Percentiles rank a stretch among this genome's conserved stretches.
phyloP scores from a whole-genome alignment of 805 yeast genomes.

The Yamadazyma scolyti region DNA sequence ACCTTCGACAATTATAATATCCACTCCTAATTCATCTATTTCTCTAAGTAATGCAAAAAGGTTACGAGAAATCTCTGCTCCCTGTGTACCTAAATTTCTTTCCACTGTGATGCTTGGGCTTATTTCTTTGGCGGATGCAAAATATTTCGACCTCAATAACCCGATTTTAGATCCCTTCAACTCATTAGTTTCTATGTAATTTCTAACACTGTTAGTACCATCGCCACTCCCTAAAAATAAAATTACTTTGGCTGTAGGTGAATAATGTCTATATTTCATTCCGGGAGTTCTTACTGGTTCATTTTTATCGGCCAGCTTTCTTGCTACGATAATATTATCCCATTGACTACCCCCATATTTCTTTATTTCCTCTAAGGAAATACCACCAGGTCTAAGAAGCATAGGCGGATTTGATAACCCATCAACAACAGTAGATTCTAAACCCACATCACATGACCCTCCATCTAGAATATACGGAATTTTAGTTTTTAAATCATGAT shows the following conservation, averaged over 20 bases:
- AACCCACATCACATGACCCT: constrained; percentile 83
- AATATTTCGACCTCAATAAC: constrained; percentile 42
- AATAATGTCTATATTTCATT: constrained; percentile 94
- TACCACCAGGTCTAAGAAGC: constrained; percentile 91
- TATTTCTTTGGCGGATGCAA: constrained; percentile 20
- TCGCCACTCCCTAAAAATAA: constrained; percentile 53
- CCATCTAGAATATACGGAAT: constrained; percentile 90
- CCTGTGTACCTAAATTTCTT: constrained; percentile 41
- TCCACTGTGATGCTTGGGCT: constrained; percentile 18
- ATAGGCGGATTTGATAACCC: constrained; percentile 84
- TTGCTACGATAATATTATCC: constrained; percentile 61
- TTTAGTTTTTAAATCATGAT: constrained; percentile 69
- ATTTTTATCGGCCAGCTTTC: constrained; percentile 54
- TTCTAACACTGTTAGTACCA: constrained; percentile 31
- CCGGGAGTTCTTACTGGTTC: constrained; percentile 93
- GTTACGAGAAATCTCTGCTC: constrained; percentile 66
- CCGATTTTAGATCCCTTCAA: constrained; percentile 40
- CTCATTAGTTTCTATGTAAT: constrained; percentile 17
- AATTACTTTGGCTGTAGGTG: constrained; percentile 82
- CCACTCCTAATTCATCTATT: constrained; percentile 67
- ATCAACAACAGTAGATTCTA: constrained; percentile 92
- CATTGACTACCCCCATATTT: constrained; percentile 65
- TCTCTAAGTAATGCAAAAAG: constrained; percentile 71
- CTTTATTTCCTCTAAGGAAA: constrained; percentile 72
- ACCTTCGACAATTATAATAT: constrained; percentile 80